Evolutionary conservation across 2,329 filamentous ascomycete genomes (phyloP).

Genomic region (Monosporascus sp.): DNA sequence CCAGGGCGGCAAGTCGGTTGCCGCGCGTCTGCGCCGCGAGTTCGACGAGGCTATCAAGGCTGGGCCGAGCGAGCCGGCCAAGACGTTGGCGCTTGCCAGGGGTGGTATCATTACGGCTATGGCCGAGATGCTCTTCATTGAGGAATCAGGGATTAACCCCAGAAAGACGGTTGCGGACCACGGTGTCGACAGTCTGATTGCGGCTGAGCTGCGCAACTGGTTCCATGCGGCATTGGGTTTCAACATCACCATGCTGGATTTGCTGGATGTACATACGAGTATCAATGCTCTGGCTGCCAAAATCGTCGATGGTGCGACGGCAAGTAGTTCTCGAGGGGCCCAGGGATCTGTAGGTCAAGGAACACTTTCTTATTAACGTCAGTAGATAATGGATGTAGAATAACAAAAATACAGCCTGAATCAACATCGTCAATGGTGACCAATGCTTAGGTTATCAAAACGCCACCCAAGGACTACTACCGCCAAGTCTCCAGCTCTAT

Average conservation of each 20-base stretch:
- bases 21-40: conserved; percentile 3
- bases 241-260: conserved; percentile 17
- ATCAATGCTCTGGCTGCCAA: conserved; percentile 3
- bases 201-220: conserved; percentile 27
- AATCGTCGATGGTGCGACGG: conserved; percentile 1
- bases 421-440: too few relatives aligned
- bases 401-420: too few relatives aligned
- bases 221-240: conserved; percentile 9
- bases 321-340: neutral
- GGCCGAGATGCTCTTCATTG: conserved; percentile 17
- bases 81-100: conserved; percentile 1
- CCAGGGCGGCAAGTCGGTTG: neutral
- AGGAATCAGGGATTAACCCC: conserved; percentile 11
- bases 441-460: too few relatives aligned
- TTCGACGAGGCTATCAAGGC: conserved; percentile 5
- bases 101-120: conserved; percentile 9
- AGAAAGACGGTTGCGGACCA: conserved; percentile 14
- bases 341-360: too few relatives aligned
- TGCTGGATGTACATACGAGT: conserved; percentile 6
- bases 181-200: conserved; percentile 25
- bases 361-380: too few relatives aligned
- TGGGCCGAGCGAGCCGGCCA: neutral
- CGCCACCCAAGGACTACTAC: too few relatives aligned
- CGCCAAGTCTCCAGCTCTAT: too few relatives aligned
- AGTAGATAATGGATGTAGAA: too few relatives aligned